Conservation (phyloP, 2,329 filamentous ascomycete genomes). For the Fusarium burgessii region DNA sequence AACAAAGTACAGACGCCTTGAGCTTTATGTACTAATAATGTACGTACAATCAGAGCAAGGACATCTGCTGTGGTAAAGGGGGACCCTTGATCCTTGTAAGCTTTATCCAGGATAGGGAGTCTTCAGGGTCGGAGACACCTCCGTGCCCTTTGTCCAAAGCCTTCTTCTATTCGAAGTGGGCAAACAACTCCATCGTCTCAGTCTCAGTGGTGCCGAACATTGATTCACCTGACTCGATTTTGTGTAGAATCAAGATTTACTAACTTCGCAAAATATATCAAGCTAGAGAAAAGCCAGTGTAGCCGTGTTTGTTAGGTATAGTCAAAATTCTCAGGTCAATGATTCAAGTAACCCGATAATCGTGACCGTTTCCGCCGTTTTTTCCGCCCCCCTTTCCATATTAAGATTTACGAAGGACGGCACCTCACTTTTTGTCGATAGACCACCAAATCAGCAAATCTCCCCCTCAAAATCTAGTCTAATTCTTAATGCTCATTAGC, state of each 20-base stretch:
- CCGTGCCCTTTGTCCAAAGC: background rate
- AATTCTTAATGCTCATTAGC: conserved; percentile 18
- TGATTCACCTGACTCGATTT: conserved; percentile 22
- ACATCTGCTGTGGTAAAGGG: conserved; percentile 19
- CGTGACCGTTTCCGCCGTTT: conserved; percentile 30
- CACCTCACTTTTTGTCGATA: conserved; percentile 28
- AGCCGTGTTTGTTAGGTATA: background rate
- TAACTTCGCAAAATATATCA: background rate
- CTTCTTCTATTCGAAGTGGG: conserved; percentile 7
- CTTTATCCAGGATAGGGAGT: background rate
- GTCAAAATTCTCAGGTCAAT: conserved; percentile 10
- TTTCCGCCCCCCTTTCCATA: conserved; percentile 37
- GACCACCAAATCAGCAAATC: conserved; percentile 36
- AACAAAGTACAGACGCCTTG: conserved; percentile 10
- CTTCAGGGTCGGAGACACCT: conserved; percentile 17
- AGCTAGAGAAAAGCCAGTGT: background rate
- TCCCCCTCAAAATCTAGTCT: conserved; percentile 18
- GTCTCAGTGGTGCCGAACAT: conserved; percentile 21
- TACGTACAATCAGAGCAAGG: conserved; percentile 1
- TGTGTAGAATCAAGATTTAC: background rate
- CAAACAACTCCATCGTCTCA: conserved; percentile 18
- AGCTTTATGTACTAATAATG: background rate
- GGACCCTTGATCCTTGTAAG: conserved; percentile 30
- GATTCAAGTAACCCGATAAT: conserved; percentile 28
- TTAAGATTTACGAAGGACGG: conserved; percentile 22